Percentiles rank a stretch among this genome's conserved stretches.
Evolutionary conservation across 1,284 basidiomycete genomes (phyloP).

Genomic region (Volvariella volvacea): DNA sequence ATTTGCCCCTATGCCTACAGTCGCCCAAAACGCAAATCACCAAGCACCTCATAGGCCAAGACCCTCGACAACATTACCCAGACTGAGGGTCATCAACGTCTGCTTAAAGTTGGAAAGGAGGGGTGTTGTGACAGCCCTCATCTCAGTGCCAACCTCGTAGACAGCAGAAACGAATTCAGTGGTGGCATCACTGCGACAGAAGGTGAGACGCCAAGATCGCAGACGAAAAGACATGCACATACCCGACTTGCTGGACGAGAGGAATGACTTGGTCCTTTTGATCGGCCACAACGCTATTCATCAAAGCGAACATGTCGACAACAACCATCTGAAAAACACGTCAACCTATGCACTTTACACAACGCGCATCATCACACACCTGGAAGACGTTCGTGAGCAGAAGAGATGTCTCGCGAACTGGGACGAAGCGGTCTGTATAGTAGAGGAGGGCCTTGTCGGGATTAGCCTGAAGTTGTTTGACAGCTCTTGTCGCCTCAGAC

Average conservation of each 20-base stretch:
- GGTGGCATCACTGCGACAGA: conserved; percentile 19
- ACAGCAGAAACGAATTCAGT: conserved; percentile 15
- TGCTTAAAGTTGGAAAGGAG: neutral
- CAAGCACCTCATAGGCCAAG: too few relatives aligned
- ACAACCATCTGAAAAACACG: conserved; percentile 5
- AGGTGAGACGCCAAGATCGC: conserved; percentile 15
- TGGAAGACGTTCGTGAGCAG: conserved; percentile 4
- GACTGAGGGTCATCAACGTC: too few relatives aligned
- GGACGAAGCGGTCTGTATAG: conserved; percentile 3
- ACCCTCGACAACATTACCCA: too few relatives aligned
- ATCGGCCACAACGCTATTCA: neutral
- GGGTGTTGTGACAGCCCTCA: neutral
- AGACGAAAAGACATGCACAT: conserved; percentile 16
- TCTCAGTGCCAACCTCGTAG: neutral
- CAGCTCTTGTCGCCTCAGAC: neutral
- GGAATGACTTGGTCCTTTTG: neutral
- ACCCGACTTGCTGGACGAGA: conserved; percentile 5
- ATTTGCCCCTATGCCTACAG: too few relatives aligned
- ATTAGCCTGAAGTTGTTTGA: too few relatives aligned
- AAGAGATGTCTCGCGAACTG: conserved; percentile 5
- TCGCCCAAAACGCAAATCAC: too few relatives aligned
- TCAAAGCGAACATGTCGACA: conserved; percentile 5
- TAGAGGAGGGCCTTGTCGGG: conserved; percentile 4
- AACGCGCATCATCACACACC: conserved; percentile 6
- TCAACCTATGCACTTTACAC: neutral